Conservation (phyloP, 2,329 filamentous ascomycete genomes). For the Ophiostoma triangulosporum region DNA sequence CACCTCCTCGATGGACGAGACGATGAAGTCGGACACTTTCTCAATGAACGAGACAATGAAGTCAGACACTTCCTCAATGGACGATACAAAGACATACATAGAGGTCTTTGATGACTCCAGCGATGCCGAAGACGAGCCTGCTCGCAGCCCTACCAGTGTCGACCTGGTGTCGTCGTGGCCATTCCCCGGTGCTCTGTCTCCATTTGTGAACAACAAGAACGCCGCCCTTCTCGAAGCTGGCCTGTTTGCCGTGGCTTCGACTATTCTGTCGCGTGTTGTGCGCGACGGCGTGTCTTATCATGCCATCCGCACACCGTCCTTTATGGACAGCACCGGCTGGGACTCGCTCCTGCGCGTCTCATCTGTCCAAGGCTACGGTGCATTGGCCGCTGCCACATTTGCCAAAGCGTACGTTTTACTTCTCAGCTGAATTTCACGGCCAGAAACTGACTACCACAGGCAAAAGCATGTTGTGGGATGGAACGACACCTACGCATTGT, state of each 20-base stretch:
- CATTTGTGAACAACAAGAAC: slow-evolving; percentile 4
- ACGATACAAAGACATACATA: background rate
- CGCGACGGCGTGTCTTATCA: background rate
- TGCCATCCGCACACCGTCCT: background rate
- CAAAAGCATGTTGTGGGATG: slow-evolving; percentile 61
- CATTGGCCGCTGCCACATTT: background rate
- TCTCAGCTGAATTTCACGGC: background rate
- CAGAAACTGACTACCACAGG: slow-evolving; percentile 23
- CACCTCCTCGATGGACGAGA: background rate
- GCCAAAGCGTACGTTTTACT: background rate
- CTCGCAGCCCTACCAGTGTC: background rate
- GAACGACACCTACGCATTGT: slow-evolving; percentile 43
- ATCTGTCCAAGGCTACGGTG: background rate
- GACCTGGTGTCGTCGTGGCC: background rate
- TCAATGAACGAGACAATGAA: no score
- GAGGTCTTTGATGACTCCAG: background rate
- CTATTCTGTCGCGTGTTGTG: background rate
- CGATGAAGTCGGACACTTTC: background rate
- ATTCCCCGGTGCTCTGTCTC: slow-evolving; percentile 9
- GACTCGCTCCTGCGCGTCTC: background rate
- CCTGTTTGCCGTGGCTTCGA: background rate
- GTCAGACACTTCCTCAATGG: background rate
- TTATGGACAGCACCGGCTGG: background rate
- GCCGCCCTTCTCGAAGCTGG: background rate
- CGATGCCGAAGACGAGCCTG: background rate